These are phyloP conservation scores for Pichia sp. DNA, from an alignment of 1,139 yeast genomes.

Conservation along the genomic window DNA sequence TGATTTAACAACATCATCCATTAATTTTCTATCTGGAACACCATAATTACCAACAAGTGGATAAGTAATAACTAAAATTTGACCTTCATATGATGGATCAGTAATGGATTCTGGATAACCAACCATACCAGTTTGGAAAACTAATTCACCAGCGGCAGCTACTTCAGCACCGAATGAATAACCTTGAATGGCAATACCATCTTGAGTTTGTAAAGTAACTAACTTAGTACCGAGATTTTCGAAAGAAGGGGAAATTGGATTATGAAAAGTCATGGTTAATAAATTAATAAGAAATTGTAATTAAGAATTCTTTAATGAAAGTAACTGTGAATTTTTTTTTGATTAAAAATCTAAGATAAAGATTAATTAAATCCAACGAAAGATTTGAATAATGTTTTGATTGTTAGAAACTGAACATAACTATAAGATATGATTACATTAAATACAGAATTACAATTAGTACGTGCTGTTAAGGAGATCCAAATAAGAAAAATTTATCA, in stretches of 20 bases:
- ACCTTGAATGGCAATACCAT: constrained; percentile 88
- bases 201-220: constrained; percentile 87
- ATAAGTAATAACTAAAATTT: constrained; percentile 91
- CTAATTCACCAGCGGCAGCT: constrained; percentile 93
- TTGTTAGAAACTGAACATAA: no score
- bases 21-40: constrained; percentile 82
- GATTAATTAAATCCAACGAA: background rate
- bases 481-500: no score
- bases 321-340: background rate
- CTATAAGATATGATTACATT: background rate
- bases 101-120: constrained; percentile 98
- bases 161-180: constrained; percentile 95
- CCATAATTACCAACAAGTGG: constrained; percentile 99
- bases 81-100: constrained; percentile 98
- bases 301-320: background rate
- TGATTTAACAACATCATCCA: constrained; percentile 68
- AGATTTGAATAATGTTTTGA: no score
- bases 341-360: background rate
- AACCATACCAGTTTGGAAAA: constrained; percentile 99
- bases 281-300: background rate
- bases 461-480: no score
- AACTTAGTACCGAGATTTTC: constrained; percentile 31
- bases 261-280: constrained; percentile 15
- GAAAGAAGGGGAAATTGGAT: constrained; percentile 20
- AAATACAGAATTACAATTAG: background rate